Evolutionary conservation across 495 filamentous ascomycete genomes (phyloP), one percentile per base, ranked within the genome.

Genomic region (Glonium stellatum): DNA sequence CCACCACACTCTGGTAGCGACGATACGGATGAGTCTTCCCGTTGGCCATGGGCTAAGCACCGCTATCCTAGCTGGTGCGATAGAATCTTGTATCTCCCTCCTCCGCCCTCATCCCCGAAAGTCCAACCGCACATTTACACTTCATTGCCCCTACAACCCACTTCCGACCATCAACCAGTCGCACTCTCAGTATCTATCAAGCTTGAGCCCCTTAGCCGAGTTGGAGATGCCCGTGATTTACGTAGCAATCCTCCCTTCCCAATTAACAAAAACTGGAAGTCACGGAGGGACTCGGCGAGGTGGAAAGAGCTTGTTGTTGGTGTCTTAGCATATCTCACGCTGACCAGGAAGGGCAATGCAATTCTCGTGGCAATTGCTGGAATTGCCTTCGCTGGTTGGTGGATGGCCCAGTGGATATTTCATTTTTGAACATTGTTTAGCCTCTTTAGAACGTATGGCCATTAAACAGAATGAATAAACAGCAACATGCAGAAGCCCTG

Each of bases 31-130:
- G 57, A 59, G 44, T 31, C 48, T 13, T 75, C 82, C 11, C 73
- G 79, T 15, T 95, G 89, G 89, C 72, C 74, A 39, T 96, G 89
- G 82, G 84, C 89, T 23, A 75, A 72, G 47, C 84, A 89, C 67
- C 84, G 93, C 41, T 96, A 86, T 83, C 93, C 93, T 0, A 87
- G 87, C 67, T 98, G 93, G 92, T 95, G 89, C 62, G 93, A 98
- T 71, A 84, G 93, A 12, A 85, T 98, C 44, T 74, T 98, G 18
- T 97, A 83, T 67, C 77, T 90, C 13, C 61, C 64, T 13, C 42
- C 67, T 0, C 49, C 62, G 5, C 13, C 50, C 8, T 52, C 69
- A 1, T 54, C 56, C 0, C 13, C 21, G 49, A 73, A 71, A 22
- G 70, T 85, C 6, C 39, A 59, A 46, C 36, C 57, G 0, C 67